These are phyloP conservation scores for Lanzia echinophila DNA, from an alignment of 2,329 filamentous ascomycete species.

Conservation along the genomic window DNA sequence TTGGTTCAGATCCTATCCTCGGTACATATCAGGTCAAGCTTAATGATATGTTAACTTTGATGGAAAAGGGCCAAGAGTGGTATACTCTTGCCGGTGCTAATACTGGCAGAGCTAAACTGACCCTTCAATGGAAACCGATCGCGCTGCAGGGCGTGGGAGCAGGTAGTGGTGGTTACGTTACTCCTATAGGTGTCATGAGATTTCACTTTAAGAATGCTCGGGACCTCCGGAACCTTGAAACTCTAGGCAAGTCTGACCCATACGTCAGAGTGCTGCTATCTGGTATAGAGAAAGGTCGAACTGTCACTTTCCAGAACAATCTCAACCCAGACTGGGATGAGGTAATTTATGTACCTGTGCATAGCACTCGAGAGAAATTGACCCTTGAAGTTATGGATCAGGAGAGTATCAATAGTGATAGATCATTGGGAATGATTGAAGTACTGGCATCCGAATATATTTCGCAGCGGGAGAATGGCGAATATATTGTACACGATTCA, in stretches of 20 bases:
- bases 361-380: conserved; percentile 75
- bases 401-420: conserved; percentile 85
- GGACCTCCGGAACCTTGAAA: conserved; percentile 85
- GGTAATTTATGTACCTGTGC: conserved; percentile 87
- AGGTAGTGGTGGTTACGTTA: conserved; percentile 82
- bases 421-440: conserved; percentile 76
- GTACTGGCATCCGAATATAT: conserved; percentile 74
- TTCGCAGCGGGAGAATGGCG: conserved; percentile 67
- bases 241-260: conserved; percentile 93
- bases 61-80: conserved; percentile 93
- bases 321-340: conserved; percentile 95
- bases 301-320: conserved; percentile 94
- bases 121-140: conserved; percentile 91
- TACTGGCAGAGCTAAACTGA: conserved; percentile 82
- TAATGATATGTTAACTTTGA: conserved; percentile 85
- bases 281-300: conserved; percentile 83
- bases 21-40: conserved; percentile 94
- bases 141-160: conserved; percentile 70
- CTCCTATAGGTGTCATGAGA: conserved; percentile 90
- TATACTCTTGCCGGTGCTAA: conserved; percentile 79
- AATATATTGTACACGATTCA: conserved; percentile 71
- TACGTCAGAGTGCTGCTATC: conserved; percentile 86
- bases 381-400: conserved; percentile 94
- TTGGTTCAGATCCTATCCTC: conserved; percentile 74
- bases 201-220: conserved; percentile 82